Percentiles rank a stretch among this genome's conserved stretches.
These are phyloP conservation scores for Metschnikowia koreensis DNA, from an alignment of 805 yeast genomes.

Conservation along the genomic window DNA sequence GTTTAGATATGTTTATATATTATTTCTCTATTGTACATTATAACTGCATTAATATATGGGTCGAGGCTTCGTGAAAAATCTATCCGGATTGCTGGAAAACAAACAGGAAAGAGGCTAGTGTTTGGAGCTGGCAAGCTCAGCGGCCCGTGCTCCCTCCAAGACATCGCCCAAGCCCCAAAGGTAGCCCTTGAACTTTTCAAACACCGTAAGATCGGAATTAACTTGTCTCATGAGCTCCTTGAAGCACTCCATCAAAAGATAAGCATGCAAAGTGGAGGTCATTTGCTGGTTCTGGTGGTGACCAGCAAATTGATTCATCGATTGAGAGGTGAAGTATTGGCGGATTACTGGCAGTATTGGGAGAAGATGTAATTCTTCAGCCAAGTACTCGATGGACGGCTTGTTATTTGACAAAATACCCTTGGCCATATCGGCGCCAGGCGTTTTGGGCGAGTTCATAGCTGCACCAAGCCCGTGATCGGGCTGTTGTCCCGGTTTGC, in stretches of 20 bases:
- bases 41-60: constrained; percentile 13
- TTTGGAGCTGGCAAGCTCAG: not conserved
- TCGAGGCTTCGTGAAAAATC: not conserved
- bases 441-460: constrained; percentile 2
- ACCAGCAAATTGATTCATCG: constrained; percentile 18
- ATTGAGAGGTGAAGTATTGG: constrained; percentile 30
- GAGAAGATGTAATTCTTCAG: constrained; percentile 64
- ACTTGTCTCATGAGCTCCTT: constrained; percentile 48
- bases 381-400: constrained; percentile 57
- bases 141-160: constrained; percentile 6
- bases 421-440: constrained; percentile 10
- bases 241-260: constrained; percentile 62
- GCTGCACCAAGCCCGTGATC: constrained; percentile 4
- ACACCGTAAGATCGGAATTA: constrained; percentile 21
- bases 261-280: constrained; percentile 59
- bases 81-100: no score
- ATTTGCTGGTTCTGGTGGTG: constrained; percentile 31
- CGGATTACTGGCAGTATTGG: constrained; percentile 55
- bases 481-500: not conserved
- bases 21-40: constrained; percentile 13
- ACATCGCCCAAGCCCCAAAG: constrained; percentile 50
- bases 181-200: constrained; percentile 44
- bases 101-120: not conserved
- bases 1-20: not conserved
- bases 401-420: constrained; percentile 24